Base-by-base conservation (phyloP, 306 rosid species). In the Morella rubra region DNA sequence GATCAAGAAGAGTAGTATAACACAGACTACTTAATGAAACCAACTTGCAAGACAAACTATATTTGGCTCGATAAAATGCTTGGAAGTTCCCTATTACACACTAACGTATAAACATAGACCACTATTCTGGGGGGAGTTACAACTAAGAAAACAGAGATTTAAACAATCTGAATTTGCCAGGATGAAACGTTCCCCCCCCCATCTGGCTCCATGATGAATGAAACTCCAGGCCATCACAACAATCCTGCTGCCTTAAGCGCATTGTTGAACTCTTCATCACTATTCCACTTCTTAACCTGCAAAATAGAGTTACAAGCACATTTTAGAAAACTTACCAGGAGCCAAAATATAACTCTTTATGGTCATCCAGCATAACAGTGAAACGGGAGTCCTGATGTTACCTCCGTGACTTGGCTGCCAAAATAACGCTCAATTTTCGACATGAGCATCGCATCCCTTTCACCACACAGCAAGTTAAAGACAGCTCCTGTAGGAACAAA, bases 241-340 rank as follows among this genome's bases (percentile, higher is more conserved):
- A 89, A 84, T 66, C 97, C 97, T 22, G 93, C 91, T 18, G 79
- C 81, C 77, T 81, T 86, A 27, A 91, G 87, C 75, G 92, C 97
- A 8, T 46, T 83, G 81, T 88, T 78, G 59, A 80, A 88, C 14
- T 84, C 89, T 54, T 89, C 91, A 20, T 80, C 77, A 18, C 76
- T 83, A 45, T 85, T 76, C 71, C 71, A 65, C 41, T 24, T 32
- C 44, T 74, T 18, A 44, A 85, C 71, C 88, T 85, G 81, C 42
- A 79, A 41, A 41, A 42, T 8, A 9, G 27, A 27, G 32, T 27
- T 42, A 5, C 32, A 65, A 42, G 42, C 41, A 65, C 3, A 18
- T 65, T 41, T 65, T 65, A 8, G 27, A 65, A 41, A 65, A 41
- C 50, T 40, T 65, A 1, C 32, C 65, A 58, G n/a, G 20, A 41